Evolutionary conservation across 306 rosid species (phyloP).

Genomic region (Fagus crenata): DNA sequence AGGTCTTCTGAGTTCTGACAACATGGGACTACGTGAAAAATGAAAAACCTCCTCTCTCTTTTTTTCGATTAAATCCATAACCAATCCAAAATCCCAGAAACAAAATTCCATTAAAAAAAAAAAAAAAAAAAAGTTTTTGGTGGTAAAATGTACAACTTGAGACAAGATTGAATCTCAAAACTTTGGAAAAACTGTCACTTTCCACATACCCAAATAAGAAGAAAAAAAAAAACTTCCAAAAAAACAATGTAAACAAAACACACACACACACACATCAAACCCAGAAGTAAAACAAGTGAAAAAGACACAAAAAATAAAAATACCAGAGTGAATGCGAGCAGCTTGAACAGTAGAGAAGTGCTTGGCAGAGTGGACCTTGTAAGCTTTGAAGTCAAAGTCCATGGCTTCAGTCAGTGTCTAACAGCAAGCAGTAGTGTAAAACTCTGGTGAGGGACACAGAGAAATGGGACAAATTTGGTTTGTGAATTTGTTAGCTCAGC

Average conservation of each 20-base stretch:
- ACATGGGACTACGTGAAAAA: not conserved
- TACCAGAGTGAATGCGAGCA: conserved; percentile 73
- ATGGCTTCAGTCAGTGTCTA: conserved; percentile 36
- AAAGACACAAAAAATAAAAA: not conserved
- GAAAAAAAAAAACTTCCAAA: not conserved
- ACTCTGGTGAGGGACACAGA: not conserved
- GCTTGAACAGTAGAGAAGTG: conserved; percentile 65
- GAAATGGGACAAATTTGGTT: conserved; percentile 27
- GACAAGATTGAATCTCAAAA: not conserved
- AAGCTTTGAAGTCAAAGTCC: conserved; percentile 75
- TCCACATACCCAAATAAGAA: no score
- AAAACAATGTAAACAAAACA: not conserved
- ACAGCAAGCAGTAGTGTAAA: conserved; percentile 8
- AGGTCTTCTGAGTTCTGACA: not conserved
- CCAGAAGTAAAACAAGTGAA: not conserved
- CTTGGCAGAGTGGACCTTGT: conserved; percentile 51
- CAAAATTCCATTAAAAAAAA: not conserved
- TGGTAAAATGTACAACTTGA: not conserved
- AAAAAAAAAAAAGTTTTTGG: not conserved
- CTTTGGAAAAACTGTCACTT: not conserved
- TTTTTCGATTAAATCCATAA: not conserved
- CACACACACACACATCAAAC: conserved; percentile 4
- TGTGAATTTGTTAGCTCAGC: not conserved
- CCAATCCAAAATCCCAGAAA: not conserved
- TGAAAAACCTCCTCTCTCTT: not conserved